A percentile compares a stretch with the other conserved stretches of the same genome.
Conservation (phyloP, 2,329 filamentous ascomycete species). For the Beauveria bassiana region DNA sequence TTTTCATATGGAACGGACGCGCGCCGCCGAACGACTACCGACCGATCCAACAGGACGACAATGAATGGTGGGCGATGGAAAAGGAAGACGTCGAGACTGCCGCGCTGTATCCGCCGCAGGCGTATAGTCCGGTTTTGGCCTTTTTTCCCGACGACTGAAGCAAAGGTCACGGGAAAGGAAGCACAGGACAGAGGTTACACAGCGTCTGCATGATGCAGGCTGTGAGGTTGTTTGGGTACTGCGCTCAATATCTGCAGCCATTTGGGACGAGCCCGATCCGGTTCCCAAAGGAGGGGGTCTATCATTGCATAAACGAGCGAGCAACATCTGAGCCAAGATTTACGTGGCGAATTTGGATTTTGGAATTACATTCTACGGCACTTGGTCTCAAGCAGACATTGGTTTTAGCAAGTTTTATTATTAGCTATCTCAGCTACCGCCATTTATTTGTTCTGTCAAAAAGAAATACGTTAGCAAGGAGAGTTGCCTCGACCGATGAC, state of each 20-base stretch:
- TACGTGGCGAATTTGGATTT: background rate
- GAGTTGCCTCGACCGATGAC: background rate
- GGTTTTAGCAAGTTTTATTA: slow-evolving; percentile 18
- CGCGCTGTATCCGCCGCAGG: background rate
- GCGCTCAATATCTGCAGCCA: background rate
- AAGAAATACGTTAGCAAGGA: background rate
- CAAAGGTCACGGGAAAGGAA: background rate
- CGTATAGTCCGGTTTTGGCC: slow-evolving; percentile 25
- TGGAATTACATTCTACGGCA: background rate
- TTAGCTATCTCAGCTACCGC: slow-evolving; percentile 17
- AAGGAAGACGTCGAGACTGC: slow-evolving; percentile 12
- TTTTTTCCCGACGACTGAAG: slow-evolving; percentile 20
- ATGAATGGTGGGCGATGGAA: background rate
- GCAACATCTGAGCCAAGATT: background rate
- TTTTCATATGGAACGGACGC: background rate
- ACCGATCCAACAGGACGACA: background rate
- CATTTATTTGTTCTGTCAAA: slow-evolving; percentile 15
- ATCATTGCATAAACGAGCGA: no score
- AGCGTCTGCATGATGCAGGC: background rate
- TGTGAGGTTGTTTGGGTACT: background rate
- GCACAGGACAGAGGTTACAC: background rate
- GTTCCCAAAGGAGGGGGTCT: no score
- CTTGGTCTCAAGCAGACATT: background rate
- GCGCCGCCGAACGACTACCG: background rate
- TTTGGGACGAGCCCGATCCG: background rate